Evolutionary conservation across 2,329 filamentous ascomycete species (phyloP).

Genomic region (Epichloe baconii): DNA sequence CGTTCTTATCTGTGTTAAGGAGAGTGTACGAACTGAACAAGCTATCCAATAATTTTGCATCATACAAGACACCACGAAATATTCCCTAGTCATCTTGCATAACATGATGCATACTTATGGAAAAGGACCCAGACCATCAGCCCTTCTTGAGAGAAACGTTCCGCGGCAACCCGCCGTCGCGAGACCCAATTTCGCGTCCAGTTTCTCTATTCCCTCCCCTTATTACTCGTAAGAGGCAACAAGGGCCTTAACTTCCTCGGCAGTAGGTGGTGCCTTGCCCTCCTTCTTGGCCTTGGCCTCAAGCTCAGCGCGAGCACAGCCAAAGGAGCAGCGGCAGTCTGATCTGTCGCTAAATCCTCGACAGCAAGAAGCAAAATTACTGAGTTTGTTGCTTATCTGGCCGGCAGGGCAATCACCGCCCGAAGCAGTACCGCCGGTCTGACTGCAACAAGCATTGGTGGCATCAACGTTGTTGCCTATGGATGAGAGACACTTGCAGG

Average conservation of each 20-base stretch:
- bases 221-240: not conserved
- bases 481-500: not conserved
- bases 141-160: no score
- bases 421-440: not conserved
- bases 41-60: no score
- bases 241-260: not conserved
- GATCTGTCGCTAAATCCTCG: rapidly evolving
- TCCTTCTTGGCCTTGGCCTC: not conserved
- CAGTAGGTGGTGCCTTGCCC: not conserved
- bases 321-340: not conserved
- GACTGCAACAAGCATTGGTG: not conserved
- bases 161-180: no score
- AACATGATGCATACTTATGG: no score
- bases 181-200: no score
- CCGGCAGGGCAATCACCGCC: not conserved
- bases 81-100: no score
- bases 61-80: no score
- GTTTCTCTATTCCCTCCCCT: no score
- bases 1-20: no score
- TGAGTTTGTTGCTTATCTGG: not conserved
- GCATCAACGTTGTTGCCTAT: not conserved
- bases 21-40: no score
- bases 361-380: not conserved
- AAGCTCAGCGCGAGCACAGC: not conserved
- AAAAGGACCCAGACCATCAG: no score